These are phyloP conservation scores for Cryptosporidium bovis DNA, from an alignment of 169 alveolate species.

Conservation along the genomic window DNA sequence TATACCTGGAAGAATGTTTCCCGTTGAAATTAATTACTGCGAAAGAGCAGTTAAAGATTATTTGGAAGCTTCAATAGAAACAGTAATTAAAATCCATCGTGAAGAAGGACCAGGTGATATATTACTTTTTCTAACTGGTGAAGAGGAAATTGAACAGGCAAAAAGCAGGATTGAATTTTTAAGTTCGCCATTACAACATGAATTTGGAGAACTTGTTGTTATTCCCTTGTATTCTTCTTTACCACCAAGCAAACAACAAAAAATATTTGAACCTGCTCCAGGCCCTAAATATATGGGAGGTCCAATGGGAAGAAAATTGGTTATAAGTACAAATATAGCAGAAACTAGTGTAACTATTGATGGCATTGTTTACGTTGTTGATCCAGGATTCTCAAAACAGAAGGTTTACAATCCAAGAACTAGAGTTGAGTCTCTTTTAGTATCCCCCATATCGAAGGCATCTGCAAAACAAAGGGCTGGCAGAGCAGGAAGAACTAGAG, in stretches of 20 bases:
- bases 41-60: slow-evolving; percentile 94
- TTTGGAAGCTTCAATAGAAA: slow-evolving; percentile 91
- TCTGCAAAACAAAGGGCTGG: slow-evolving; percentile 99
- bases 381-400: slow-evolving; percentile 99
- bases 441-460: slow-evolving; percentile 97
- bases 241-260: slow-evolving; percentile 95
- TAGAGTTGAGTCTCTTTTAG: slow-evolving; percentile 95
- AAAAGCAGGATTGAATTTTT: slow-evolving; percentile 78
- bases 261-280: slow-evolving; percentile 96
- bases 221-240: slow-evolving; percentile 97
- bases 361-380: slow-evolving; percentile 99
- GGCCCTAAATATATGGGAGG: slow-evolving; percentile 91
- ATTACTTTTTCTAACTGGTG: slow-evolving; percentile 86
- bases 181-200: slow-evolving; percentile 40
- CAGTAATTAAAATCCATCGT: slow-evolving; percentile 92
- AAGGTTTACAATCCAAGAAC: slow-evolving; percentile 99
- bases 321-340: slow-evolving; percentile 98
- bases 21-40: slow-evolving; percentile 97
- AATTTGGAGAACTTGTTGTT: slow-evolving; percentile 84
- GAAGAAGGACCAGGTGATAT: slow-evolving; percentile 91
- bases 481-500: slow-evolving; percentile 99
- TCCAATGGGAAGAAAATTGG: slow-evolving; percentile 87
- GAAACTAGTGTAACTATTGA: slow-evolving; percentile 99
- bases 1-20: slow-evolving; percentile 97
- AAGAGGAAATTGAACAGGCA: slow-evolving; percentile 89